phyloP scores from a whole-genome alignment of 257 asterid species.

The Pogostemon cablin region DNA sequence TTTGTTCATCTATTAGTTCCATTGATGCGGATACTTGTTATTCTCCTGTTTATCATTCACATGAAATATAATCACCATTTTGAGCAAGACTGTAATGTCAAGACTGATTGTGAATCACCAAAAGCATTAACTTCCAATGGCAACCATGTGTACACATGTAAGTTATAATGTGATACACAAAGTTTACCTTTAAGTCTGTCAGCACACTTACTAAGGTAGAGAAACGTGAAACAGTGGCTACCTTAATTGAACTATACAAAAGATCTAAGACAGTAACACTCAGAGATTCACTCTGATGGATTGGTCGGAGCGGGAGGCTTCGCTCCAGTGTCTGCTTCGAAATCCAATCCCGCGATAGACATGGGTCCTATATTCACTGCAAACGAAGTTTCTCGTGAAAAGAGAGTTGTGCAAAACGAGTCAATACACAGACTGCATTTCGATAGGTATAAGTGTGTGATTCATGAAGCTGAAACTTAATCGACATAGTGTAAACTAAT shows the following conservation, averaged over 20 bases:
- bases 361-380: conserved; percentile 91
- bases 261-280: not conserved
- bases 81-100: too few relatives aligned
- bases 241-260: not conserved
- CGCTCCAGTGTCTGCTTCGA: conserved; percentile 52
- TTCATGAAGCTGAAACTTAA: not conserved
- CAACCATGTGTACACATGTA: too few relatives aligned
- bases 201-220: not conserved
- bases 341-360: conserved; percentile 72
- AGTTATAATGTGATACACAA: not conserved
- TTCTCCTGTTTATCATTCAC: too few relatives aligned
- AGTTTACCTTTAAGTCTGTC: not conserved
- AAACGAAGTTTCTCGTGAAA: conserved; percentile 30
- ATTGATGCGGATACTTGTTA: too few relatives aligned
- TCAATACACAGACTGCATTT: conserved; percentile 5
- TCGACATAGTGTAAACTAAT: not conserved
- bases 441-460: not conserved
- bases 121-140: not conserved
- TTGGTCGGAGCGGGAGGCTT: conserved; percentile 34
- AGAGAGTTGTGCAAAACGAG: not conserved
- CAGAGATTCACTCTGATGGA: not conserved
- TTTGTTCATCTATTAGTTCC: not conserved
- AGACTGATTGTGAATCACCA: too few relatives aligned
- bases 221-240: not conserved
- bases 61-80: too few relatives aligned